Evolutionary conservation across 306 rosid genomes (phyloP), one percentile per base, ranked within the genome.

Genomic region (Heteromeles arbutifolia): DNA sequence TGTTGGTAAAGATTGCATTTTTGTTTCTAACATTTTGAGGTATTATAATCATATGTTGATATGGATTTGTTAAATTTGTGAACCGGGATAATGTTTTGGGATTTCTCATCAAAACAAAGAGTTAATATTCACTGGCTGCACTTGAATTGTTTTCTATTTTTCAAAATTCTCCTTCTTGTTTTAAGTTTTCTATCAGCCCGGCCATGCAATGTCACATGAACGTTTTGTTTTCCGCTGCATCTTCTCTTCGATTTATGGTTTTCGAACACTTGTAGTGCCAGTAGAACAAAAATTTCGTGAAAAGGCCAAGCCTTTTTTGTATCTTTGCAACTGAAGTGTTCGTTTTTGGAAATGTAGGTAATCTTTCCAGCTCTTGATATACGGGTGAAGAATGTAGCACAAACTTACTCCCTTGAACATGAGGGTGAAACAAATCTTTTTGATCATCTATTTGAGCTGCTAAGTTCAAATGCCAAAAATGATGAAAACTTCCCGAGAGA

Each of bases 351-450:
- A 74, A 37, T 89, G 81, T 79, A 96, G 99, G 99, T 96, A 67
- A 96, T 96, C 72, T 96, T 96, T 80, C 97, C 99, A 15, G 97
- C 99, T 66, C 96, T 96, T 74, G 99, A 92, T 81, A 90, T 87
- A 77, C 98, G 99, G 63, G 99, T 96, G 85, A 96, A 96, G 90
- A 96, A 96, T 76, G 99, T 96, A n/a, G 98, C 97, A 53, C 92
- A 86, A n/a, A 88, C 99, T 13, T 96, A 96, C 86, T 96, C 99
- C 37, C 99, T 96, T 26, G 99, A 96, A 77, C 99, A 96, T 87
- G 92, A 89, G 85, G 92, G 99, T 45, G 98, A 96, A 83, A 92
- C 87, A 85, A 84, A 90, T 87, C 96, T 96, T 70, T 92, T 96
- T 75, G 91, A 92, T 84, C 90, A 90, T 85, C 87, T 96, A 45